A percentile compares a stretch with the other conserved stretches of the same genome.
These are phyloP conservation scores for Penicillium steckii DNA, from an alignment of 495 filamentous ascomycete species.

Conservation along the genomic window DNA sequence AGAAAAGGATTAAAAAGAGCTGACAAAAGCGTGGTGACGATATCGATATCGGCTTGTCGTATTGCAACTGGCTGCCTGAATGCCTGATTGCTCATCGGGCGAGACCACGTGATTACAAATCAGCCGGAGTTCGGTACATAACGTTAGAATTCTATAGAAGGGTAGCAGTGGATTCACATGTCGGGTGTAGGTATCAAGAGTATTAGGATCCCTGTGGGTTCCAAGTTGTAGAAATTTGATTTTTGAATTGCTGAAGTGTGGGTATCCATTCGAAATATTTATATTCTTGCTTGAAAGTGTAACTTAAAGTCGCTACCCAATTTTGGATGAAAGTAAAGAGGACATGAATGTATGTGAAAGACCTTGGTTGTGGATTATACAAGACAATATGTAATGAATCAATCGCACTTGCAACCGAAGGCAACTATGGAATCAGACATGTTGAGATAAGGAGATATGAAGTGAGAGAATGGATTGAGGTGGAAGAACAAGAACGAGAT, in stretches of 20 bases:
- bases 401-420: neutral
- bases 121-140: neutral
- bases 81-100: neutral
- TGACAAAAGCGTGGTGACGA: constrained; percentile 17
- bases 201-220: too few relatives aligned
- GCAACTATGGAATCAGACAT: neutral
- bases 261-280: too few relatives aligned
- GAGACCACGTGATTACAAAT: constrained; percentile 19
- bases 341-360: neutral
- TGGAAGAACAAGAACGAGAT: too few relatives aligned
- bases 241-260: too few relatives aligned
- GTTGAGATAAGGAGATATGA: neutral
- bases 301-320: too few relatives aligned
- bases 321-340: neutral
- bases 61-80: neutral
- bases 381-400: neutral
- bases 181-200: too few relatives aligned
- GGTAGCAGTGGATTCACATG: too few relatives aligned
- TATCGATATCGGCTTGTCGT: constrained; percentile 3
- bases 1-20: constrained; percentile 9
- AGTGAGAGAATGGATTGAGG: neutral
- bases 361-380: too few relatives aligned
- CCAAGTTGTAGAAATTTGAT: too few relatives aligned
- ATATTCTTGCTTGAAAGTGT: too few relatives aligned
- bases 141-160: neutral